phyloP scores from a whole-genome alignment of 169 alveolate species.

The Perkinsus marinus region DNA sequence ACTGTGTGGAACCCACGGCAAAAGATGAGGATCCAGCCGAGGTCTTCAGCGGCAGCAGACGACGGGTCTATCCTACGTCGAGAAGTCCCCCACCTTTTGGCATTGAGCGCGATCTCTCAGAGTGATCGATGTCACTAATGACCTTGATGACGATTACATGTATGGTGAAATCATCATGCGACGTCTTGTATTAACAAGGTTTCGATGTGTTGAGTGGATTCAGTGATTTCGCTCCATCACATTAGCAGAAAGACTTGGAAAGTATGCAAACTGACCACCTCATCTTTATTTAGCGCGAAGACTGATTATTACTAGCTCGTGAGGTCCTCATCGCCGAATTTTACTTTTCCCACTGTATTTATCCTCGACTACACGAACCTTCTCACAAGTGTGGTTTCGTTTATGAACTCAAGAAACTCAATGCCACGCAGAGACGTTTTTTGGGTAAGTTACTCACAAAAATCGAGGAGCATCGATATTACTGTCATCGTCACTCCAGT shows the following conservation, averaged over 20 bases:
- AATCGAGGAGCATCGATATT: not conserved
- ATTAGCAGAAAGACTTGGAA: too few relatives aligned
- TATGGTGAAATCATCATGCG: not conserved
- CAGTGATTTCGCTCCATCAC: too few relatives aligned
- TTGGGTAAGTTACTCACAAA: not conserved
- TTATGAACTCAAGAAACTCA: too few relatives aligned
- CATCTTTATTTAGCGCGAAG: too few relatives aligned
- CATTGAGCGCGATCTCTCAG: not conserved
- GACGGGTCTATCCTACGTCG: not conserved
- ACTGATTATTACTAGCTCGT: too few relatives aligned
- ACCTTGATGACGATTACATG: not conserved
- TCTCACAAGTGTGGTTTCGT: too few relatives aligned
- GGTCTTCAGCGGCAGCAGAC: not conserved
- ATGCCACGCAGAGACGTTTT: not conserved
- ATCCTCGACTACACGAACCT: too few relatives aligned
- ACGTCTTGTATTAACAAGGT: too few relatives aligned
- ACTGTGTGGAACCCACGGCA: not conserved
- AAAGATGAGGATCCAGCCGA: not conserved
- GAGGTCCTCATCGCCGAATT: too few relatives aligned
- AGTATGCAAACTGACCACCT: too few relatives aligned
- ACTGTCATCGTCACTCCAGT: not conserved
- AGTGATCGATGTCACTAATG: not conserved
- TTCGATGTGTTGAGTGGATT: too few relatives aligned
- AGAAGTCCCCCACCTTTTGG: not conserved
- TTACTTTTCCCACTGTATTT: too few relatives aligned